Evolutionary conservation across 116 monocot species (phyloP), one percentile per base, ranked within the genome.

Genomic region (Phalaenopsis hybrid): DNA sequence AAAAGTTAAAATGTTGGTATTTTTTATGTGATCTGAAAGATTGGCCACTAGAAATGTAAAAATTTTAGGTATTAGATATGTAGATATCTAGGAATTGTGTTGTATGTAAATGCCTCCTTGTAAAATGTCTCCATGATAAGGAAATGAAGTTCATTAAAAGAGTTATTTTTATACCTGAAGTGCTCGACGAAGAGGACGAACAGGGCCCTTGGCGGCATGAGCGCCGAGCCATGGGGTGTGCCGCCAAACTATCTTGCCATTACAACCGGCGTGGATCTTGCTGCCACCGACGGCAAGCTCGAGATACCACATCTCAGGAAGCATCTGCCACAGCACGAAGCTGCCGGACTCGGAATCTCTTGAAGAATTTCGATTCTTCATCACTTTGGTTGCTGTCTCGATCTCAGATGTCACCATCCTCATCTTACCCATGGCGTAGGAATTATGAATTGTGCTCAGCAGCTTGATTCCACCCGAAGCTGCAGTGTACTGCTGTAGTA

Each of bases 151-250:
- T n/a, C 12, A 70, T 33, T 34, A 5, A 9, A 31, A 79, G 20
- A 15, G 41, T 52, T 48, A 8, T 8, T 11, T 78, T 13, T 33
- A 20, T 81, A 90, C 90, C 92, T 94, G 96, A 77, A 96, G 83
- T 12, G 87, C 89, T 28, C 96, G 94, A 33, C 94, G 94, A 34
- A 96, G 86, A 75, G 94, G 96, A 12, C 96, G 91, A 37, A 94
- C 91, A 52, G 96, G 92, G 15, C 96, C 96, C 68, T 91, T 94
- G 49, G 94, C 96, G 0, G 91, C 91, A 81, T 92, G 96, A 52
- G 92, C 94, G 51, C 94, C 96, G 10, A 94, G 90, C 96, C 96
- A 96, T 28, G 96, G 96, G 0, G 92, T 94, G 80, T 96, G 96
- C 4, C 96, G 91, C 96, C 96, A 96, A 18, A 94, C 89, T 7